Evolutionary conservation across 192 early-diverging fungal genomes (phyloP).

Genomic region (Bifiguratus adelaidae): DNA sequence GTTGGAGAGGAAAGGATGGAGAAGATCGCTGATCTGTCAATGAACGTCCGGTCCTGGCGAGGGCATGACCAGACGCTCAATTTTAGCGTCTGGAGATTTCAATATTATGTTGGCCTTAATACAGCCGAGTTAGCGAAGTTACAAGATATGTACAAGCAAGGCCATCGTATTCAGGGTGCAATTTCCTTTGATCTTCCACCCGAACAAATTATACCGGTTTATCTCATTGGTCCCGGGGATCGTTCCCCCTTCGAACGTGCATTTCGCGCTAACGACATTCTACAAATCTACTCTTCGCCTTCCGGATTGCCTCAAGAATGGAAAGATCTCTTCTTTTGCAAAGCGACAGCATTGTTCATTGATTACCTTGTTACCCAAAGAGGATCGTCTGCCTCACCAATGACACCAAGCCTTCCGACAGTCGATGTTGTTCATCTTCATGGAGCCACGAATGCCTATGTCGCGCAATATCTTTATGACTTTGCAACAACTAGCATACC

Average conservation of each 20-base stretch:
- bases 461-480: constrained; percentile 28
- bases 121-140: background rate
- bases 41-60: constrained; percentile 24
- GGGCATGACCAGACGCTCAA: constrained; percentile 14
- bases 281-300: constrained; percentile 33
- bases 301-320: constrained; percentile 41
- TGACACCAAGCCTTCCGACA: constrained; percentile 3
- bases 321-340: constrained; percentile 45
- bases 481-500: constrained; percentile 4
- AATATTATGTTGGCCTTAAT: constrained; percentile 6
- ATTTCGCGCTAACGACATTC: constrained; percentile 17
- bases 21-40: constrained; percentile 6
- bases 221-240: constrained; percentile 35
- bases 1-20: constrained; percentile 5
- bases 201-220: constrained; percentile 20
- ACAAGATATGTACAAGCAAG: constrained; percentile 3
- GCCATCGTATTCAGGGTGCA: background rate
- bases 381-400: too few species aligned
- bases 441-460: constrained; percentile 42
- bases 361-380: constrained; percentile 18
- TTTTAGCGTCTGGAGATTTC: constrained; percentile 23
- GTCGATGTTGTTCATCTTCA: constrained; percentile 46
- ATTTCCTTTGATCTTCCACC: constrained; percentile 1
- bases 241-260: constrained; percentile 28
- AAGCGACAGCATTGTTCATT: constrained; percentile 35